phyloP scores from a whole-genome alignment of 179 eudicot species.

The Silene noctiflora region DNA sequence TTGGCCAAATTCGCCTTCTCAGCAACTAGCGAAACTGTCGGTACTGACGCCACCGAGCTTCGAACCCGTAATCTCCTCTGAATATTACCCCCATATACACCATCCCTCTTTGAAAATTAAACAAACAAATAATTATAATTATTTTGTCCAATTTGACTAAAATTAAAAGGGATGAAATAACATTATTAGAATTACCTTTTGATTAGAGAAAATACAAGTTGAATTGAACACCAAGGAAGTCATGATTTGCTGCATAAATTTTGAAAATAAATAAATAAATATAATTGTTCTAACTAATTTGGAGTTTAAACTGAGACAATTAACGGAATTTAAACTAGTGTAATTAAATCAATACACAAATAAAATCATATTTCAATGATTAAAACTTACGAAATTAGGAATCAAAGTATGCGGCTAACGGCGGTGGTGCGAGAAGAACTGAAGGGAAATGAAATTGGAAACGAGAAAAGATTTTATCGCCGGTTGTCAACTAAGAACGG shows the following conservation, averaged over 20 bases:
- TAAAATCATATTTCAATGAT: too few relatives aligned
- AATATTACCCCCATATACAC: constrained; percentile 11
- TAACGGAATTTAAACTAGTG: background rate
- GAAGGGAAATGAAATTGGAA: too few relatives aligned
- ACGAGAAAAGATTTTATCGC: too few relatives aligned
- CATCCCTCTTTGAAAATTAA: constrained; percentile 28
- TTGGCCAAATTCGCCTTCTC: constrained; percentile 38
- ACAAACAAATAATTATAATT: too few relatives aligned
- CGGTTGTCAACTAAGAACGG: too few relatives aligned
- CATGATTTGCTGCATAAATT: background rate
- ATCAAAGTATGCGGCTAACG: too few relatives aligned
- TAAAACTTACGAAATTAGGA: too few relatives aligned
- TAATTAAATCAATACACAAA: background rate
- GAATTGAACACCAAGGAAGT: constrained; percentile 26
- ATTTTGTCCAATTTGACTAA: background rate
- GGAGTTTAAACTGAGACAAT: background rate
- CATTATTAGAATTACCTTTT: too few relatives aligned
- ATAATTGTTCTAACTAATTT: background rate
- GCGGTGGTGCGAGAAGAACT: too few relatives aligned
- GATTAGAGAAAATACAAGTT: background rate
- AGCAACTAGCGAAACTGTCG: constrained; percentile 29
- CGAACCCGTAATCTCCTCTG: constrained; percentile 30
- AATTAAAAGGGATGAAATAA: background rate
- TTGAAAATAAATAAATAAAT: background rate
- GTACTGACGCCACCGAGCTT: constrained; percentile 43